Conservation (phyloP, 2,329 filamentous ascomycete genomes). For the Laburnicola sp. region DNA sequence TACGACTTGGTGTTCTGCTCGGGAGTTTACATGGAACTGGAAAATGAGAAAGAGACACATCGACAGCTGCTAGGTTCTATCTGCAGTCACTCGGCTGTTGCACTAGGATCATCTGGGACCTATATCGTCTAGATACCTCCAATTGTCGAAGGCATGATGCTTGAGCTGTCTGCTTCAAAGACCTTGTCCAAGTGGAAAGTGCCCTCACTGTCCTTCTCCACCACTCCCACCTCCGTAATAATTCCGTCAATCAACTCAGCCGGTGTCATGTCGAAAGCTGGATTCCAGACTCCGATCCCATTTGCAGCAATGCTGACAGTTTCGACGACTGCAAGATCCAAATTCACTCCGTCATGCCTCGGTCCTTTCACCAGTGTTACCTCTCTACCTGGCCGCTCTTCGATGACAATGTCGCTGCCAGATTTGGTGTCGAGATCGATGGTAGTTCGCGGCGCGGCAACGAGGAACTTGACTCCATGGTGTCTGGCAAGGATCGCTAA, state of each 20-base stretch:
- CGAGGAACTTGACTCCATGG: constrained; percentile 91
- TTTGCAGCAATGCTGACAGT: constrained; percentile 77
- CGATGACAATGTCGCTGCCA: constrained; percentile 82
- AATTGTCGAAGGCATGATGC: constrained; percentile 37
- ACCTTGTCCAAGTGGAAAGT: constrained; percentile 62
- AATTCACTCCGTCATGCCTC: constrained; percentile 62
- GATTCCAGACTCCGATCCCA: constrained; percentile 90
- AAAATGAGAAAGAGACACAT: too few relatives aligned
- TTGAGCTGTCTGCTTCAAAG: constrained; percentile 38
- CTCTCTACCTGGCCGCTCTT: constrained; percentile 80
- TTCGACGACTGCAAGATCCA: constrained; percentile 66
- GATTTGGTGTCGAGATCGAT: constrained; percentile 82
- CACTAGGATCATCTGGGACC: background rate
- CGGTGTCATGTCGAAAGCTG: constrained; percentile 94
- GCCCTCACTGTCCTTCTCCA: constrained; percentile 74
- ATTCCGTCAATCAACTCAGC: constrained; percentile 87
- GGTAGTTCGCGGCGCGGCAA: constrained; percentile 91
- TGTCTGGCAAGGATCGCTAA: constrained; percentile 86
- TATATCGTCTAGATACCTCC: constrained; percentile 31
- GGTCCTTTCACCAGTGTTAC: constrained; percentile 84
- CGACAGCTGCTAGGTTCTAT: background rate
- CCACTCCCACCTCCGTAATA: constrained; percentile 87
- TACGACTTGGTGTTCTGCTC: too few relatives aligned
- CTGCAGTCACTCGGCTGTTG: background rate
- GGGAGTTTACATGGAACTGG: too few relatives aligned